Conservation (phyloP, 768 basidiomycete genomes). For the Mycena capillaripes region DNA sequence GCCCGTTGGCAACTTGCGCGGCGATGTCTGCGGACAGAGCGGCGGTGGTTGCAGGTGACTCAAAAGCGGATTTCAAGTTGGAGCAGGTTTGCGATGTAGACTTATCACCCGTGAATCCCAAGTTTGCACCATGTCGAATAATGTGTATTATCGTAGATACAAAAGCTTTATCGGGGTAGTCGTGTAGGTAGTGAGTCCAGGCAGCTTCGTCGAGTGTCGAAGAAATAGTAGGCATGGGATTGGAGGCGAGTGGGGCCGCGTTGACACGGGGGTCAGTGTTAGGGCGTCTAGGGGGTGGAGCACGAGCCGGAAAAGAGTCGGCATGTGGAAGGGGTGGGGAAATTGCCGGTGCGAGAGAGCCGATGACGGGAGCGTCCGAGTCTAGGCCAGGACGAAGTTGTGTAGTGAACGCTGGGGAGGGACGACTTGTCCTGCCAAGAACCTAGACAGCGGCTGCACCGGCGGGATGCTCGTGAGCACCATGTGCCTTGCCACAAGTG, state of each 20-base stretch:
- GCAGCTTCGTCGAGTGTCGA: constrained; percentile 4
- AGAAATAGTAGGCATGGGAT: neutral
- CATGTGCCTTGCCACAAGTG: constrained; percentile 4
- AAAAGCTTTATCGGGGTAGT: constrained; percentile 45
- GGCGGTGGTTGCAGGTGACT: constrained; percentile 22
- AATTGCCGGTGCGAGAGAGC: neutral
- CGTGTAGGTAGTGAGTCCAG: constrained; percentile 22
- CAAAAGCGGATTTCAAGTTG: constrained; percentile 42
- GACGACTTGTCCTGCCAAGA: constrained; percentile 8
- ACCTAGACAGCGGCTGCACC: constrained; percentile 2
- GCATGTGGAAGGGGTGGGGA: neutral
- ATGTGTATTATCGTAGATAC: constrained; percentile 42
- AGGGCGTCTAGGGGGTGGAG: constrained; percentile 18
- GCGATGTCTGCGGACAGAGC: neutral
- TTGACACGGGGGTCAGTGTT: constrained; percentile 32
- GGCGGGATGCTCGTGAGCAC: neutral
- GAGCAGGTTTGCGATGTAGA: constrained; percentile 15
- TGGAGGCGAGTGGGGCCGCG: neutral
- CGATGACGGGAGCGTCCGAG: neutral
- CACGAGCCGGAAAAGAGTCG: neutral
- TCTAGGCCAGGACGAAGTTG: constrained; percentile 9
- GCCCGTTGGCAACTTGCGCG: neutral
- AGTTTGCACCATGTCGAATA: constrained; percentile 41
- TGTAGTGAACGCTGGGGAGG: neutral
- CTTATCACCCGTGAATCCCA: constrained; percentile 40